Percentiles rank a stretch among this genome's conserved stretches.
Conservation (phyloP, 495 filamentous ascomycete species). For the Penicillium tannophilum region DNA sequence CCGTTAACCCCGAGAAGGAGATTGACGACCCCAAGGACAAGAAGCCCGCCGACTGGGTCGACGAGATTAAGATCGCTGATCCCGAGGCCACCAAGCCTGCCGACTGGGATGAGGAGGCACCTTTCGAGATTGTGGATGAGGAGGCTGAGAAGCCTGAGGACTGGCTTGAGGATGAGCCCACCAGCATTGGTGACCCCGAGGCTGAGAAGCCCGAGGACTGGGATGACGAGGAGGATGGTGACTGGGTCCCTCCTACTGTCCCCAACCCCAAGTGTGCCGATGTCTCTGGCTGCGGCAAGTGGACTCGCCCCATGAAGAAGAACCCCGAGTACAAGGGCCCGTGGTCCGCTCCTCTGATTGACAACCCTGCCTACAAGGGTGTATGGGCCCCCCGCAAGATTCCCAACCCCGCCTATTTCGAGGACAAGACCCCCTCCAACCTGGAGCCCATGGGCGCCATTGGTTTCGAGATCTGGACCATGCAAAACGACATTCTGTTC, state of each 20-base stretch:
- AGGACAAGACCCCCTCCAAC: conserved; percentile 96
- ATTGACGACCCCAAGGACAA: conserved; percentile 95
- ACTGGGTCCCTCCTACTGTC: conserved; percentile 93
- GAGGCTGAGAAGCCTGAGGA: conserved; percentile 89
- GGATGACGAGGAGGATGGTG: conserved; percentile 99
- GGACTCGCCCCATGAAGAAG: conserved; percentile 88
- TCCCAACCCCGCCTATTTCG: conserved; percentile 92
- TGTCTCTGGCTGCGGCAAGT: conserved; percentile 90
- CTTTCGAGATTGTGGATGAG: conserved; percentile 92
- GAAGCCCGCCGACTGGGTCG: conserved; percentile 96
- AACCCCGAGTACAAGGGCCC: conserved; percentile 99
- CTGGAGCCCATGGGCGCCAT: conserved; percentile 98
- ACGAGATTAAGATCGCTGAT: conserved; percentile 85
- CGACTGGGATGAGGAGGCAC: conserved; percentile 99
- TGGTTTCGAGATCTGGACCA: conserved; percentile 99
- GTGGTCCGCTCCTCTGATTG: conserved; percentile 91
- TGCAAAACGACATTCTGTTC: conserved; percentile 98
- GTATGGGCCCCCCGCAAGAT: conserved; percentile 94
- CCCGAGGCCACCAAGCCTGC: conserved; percentile 94
- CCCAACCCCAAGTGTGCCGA: conserved; percentile 96
- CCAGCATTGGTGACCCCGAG: conserved; percentile 88
- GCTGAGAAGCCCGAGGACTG: conserved; percentile 99
- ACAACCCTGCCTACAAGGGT: conserved; percentile 99
- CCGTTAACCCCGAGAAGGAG: conserved; percentile 94
- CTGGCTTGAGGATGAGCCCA: conserved; percentile 93